A percentile compares a stretch with the other conserved stretches of the same genome.
Conservation (phyloP, 2,329 filamentous ascomycete species). For the Westerdykella aurantiaca region DNA sequence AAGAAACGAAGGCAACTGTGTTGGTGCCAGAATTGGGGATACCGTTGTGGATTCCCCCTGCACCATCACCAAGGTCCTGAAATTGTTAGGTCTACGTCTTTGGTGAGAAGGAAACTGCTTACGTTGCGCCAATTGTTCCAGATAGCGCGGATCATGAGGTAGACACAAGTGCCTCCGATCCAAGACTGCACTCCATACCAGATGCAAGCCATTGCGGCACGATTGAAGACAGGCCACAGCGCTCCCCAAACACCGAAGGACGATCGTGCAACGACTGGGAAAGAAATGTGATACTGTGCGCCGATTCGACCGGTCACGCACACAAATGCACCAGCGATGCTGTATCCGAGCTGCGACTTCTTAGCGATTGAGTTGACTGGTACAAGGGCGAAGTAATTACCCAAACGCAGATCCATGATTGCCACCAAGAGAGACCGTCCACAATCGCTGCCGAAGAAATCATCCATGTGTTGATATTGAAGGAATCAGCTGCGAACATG, state of each 20-base stretch:
- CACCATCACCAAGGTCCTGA: constrained; percentile 1
- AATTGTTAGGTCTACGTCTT: constrained; percentile 1
- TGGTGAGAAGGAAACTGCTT: constrained; percentile 7
- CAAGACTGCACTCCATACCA: constrained; percentile 85
- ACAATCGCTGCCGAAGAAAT: constrained; percentile 79
- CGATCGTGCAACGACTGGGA: constrained; percentile 71
- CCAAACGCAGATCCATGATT: constrained; percentile 73
- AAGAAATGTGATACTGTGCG: constrained; percentile 81
- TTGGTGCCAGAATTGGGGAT: constrained; percentile 65
- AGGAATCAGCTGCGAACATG: constrained; percentile 35
- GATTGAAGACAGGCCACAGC: constrained; percentile 83
- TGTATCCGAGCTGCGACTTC: constrained; percentile 57
- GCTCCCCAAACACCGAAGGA: constrained; percentile 87
- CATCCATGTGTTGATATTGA: constrained; percentile 76
- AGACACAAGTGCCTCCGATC: constrained; percentile 76
- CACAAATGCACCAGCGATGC: constrained; percentile 64
- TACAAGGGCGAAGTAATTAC: constrained; percentile 12
- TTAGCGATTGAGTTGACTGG: constrained; percentile 1
- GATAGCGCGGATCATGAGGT: constrained; percentile 81
- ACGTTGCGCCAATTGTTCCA: constrained; percentile 61
- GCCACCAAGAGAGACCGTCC: constrained; percentile 80
- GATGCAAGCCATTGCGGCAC: constrained; percentile 79
- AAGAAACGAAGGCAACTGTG: constrained; percentile 70
- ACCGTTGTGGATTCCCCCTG: constrained; percentile 56
- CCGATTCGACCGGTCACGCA: constrained; percentile 76